Conservation (phyloP, 768 basidiomycete species). For the Lactarius psammicola region DNA sequence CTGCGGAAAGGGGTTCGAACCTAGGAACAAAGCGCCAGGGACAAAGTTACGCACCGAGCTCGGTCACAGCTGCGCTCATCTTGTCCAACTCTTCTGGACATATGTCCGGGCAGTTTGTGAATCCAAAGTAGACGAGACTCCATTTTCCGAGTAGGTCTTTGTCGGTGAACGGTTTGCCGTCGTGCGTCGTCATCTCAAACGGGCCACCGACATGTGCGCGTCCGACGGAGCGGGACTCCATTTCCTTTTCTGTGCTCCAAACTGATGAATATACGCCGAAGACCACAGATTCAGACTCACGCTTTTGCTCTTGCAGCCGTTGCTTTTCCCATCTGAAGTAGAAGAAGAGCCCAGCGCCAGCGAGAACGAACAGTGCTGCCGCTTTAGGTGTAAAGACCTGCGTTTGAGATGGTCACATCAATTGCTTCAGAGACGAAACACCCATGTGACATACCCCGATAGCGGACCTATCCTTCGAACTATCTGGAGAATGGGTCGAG, state of each 20-base stretch:
- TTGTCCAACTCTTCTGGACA: constrained; percentile 98
- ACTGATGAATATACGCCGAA: neutral
- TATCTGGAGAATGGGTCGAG: constrained; percentile 14
- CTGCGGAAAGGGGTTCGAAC: constrained; percentile 38
- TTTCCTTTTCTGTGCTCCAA: constrained; percentile 56
- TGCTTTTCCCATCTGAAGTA: constrained; percentile 91
- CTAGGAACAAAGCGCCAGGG: neutral
- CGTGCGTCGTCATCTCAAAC: constrained; percentile 69
- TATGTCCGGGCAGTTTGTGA: constrained; percentile 99
- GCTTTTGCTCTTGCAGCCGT: constrained; percentile 69
- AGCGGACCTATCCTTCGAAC: constrained; percentile 22
- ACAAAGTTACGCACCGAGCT: constrained; percentile 55
- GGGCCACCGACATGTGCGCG: constrained; percentile 90
- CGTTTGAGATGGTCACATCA: neutral
- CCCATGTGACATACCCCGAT: constrained; percentile 23
- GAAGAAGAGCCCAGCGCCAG: constrained; percentile 76
- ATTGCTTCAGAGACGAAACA: neutral
- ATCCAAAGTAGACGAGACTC: constrained; percentile 96
- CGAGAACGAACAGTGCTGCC: constrained; percentile 78
- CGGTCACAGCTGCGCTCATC: constrained; percentile 72
- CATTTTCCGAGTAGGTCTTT: constrained; percentile 84
- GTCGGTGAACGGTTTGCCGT: constrained; percentile 72
- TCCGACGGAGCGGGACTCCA: constrained; percentile 70
- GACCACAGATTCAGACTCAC: constrained; percentile 41
- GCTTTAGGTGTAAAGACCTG: constrained; percentile 93